These are phyloP conservation scores for Monascus ruber DNA, from an alignment of 2,329 filamentous ascomycete genomes.

Conservation along the genomic window DNA sequence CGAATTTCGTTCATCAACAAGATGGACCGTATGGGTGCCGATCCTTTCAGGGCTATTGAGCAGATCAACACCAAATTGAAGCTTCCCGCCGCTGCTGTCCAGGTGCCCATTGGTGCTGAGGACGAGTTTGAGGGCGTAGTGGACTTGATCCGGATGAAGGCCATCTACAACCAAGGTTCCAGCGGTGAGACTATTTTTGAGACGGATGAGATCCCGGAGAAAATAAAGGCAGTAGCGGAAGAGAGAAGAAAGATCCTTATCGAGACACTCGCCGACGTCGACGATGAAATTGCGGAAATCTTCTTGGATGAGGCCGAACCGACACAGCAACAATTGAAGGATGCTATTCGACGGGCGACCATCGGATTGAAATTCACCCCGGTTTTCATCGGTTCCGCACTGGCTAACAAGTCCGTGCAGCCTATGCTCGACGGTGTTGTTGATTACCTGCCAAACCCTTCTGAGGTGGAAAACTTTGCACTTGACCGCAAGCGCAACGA, in stretches of 20 bases:
- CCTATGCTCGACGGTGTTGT: slow-evolving; percentile 94
- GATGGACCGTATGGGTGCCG: slow-evolving; percentile 98
- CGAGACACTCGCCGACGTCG: slow-evolving; percentile 91
- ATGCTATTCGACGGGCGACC: slow-evolving; percentile 83
- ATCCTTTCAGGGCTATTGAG: slow-evolving; percentile 94
- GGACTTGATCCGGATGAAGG: slow-evolving; percentile 83
- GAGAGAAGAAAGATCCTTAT: slow-evolving; percentile 79
- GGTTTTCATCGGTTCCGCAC: slow-evolving; percentile 89
- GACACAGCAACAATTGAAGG: slow-evolving; percentile 72
- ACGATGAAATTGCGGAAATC: slow-evolving; percentile 93
- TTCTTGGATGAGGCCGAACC: slow-evolving; percentile 82
- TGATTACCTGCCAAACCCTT: slow-evolving; percentile 88
- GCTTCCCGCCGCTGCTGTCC: slow-evolving; percentile 82
- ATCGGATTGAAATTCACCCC: slow-evolving; percentile 81
- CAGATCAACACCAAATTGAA: slow-evolving; percentile 96
- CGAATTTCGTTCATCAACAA: slow-evolving; percentile 97
- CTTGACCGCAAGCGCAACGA: slow-evolving; percentile 73
- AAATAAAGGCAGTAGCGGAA: slow-evolving; percentile 61
- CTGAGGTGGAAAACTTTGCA: slow-evolving; percentile 78
- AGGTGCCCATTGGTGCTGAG: slow-evolving; percentile 87
- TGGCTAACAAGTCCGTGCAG: slow-evolving; percentile 90
- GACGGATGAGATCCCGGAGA: slow-evolving; percentile 71
- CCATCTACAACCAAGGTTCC: slow-evolving; percentile 81
- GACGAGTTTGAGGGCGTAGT: slow-evolving; percentile 88
- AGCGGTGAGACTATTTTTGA: slow-evolving; percentile 67